Conservation (phyloP, 1,284 basidiomycete genomes). For the Puccinia brachypodii region DNA sequence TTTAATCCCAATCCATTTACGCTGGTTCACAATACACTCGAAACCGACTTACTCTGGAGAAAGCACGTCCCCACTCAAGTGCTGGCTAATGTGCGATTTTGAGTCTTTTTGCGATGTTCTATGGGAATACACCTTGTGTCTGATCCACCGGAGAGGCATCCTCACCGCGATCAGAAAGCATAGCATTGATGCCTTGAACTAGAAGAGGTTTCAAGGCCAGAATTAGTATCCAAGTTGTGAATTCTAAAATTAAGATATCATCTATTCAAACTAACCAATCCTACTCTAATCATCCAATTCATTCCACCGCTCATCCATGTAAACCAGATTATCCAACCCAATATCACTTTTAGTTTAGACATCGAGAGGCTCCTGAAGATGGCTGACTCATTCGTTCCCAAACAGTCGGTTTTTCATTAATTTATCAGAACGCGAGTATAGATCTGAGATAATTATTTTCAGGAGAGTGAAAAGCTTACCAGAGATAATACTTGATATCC, state of each 20-base stretch:
- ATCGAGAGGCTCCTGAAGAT: neutral
- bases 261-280: neutral
- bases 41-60: neutral
- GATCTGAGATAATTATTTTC: neutral
- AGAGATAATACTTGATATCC: neutral
- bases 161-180: neutral
- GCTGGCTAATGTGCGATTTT: neutral
- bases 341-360: neutral
- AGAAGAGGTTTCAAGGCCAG: neutral
- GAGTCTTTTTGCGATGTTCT: neutral
- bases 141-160: neutral
- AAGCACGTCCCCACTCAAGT: neutral
- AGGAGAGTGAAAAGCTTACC: neutral
- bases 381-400: neutral
- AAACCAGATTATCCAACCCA: conserved; percentile 13
- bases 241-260: neutral
- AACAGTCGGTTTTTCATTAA: neutral
- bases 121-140: neutral
- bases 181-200: neutral
- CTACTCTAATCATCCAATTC: conserved; percentile 6
- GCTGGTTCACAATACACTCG: too few species aligned
- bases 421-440: neutral
- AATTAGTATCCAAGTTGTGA: neutral
- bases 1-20: too few species aligned
- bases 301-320: conserved; percentile 28